A percentile compares a stretch with the other conserved stretches of the same genome.
These are phyloP conservation scores for Nannochloris sp. DNA, from an alignment of 139 green algal species.

Conservation along the genomic window DNA sequence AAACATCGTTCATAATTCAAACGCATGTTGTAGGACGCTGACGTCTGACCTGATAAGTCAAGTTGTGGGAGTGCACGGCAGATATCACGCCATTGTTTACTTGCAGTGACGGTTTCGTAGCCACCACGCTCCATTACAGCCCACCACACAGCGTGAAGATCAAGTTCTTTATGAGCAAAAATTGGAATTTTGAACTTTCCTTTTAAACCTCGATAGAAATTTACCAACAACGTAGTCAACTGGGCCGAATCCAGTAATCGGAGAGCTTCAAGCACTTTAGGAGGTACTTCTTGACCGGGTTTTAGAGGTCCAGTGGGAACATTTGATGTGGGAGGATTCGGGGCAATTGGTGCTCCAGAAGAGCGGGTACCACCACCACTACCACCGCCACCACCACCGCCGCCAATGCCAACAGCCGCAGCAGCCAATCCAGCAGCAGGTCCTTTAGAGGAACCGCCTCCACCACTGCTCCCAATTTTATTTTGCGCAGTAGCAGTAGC, in stretches of 20 bases:
- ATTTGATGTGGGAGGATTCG: neutral
- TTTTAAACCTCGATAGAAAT: slow-evolving; percentile 44
- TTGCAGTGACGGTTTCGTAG: slow-evolving; percentile 55
- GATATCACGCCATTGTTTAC: slow-evolving; percentile 66
- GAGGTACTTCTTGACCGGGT: slow-evolving; percentile 14
- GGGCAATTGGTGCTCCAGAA: neutral
- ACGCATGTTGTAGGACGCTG: slow-evolving; percentile 61
- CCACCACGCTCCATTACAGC: slow-evolving; percentile 57
- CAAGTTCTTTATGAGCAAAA: slow-evolving; percentile 58
- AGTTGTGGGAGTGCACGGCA: slow-evolving; percentile 47
- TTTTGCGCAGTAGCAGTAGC: neutral
- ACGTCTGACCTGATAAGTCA: slow-evolving; percentile 53
- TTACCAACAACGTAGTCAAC: slow-evolving; percentile 42
- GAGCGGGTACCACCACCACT: neutral
- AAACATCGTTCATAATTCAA: slow-evolving; percentile 70
- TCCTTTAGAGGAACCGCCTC: neutral
- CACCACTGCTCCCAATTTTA: neutral
- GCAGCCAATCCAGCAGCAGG: neutral
- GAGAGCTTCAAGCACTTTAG: slow-evolving; percentile 35
- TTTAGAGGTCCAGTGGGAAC: slow-evolving; percentile 9
- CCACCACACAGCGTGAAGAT: slow-evolving; percentile 57
- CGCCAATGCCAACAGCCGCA: neutral
- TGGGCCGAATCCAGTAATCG: slow-evolving; percentile 20
- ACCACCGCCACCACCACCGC: neutral
- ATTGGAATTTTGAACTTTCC: slow-evolving; percentile 56